Evolutionary conservation across 1,284 basidiomycete genomes (phyloP).

Genomic region (Trichosporon sp.): DNA sequence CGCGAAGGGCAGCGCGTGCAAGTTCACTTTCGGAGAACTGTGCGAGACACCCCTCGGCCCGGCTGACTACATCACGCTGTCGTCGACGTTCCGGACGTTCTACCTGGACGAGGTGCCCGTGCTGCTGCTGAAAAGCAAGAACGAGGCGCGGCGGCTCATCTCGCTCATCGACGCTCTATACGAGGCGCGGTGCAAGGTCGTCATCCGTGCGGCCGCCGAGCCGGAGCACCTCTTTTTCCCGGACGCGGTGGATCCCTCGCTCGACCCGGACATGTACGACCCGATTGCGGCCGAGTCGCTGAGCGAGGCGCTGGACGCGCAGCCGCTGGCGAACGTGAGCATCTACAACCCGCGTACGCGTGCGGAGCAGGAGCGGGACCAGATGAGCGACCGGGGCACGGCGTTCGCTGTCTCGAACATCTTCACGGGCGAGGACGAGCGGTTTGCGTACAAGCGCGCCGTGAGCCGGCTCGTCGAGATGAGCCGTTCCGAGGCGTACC

Average conservation of each 20-base stretch:
- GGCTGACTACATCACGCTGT: conserved; percentile 65
- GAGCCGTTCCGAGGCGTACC: conserved; percentile 56
- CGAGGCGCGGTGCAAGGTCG: conserved; percentile 49
- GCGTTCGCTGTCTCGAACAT: conserved; percentile 55
- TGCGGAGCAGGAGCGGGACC: conserved; percentile 29
- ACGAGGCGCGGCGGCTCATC: conserved; percentile 66
- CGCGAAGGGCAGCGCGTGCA: conserved; percentile 51
- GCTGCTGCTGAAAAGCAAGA: conserved; percentile 58
- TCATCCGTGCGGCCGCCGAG: conserved; percentile 52
- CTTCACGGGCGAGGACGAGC: conserved; percentile 66
- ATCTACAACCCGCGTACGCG: conserved; percentile 53
- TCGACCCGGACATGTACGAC: conserved; percentile 32
- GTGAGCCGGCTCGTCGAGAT: conserved; percentile 65
- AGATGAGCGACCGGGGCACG: conserved; percentile 47
- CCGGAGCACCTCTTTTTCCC: conserved; percentile 62
- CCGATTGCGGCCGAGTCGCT: conserved; percentile 60
- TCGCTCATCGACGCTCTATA: conserved; percentile 66
- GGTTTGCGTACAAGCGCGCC: conserved; percentile 63
- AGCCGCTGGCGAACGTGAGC: conserved; percentile 60
- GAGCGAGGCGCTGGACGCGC: conserved; percentile 56
- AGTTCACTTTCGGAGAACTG: conserved; percentile 61
- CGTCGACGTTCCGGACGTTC: conserved; percentile 59
- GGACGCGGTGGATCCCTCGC: conserved; percentile 47
- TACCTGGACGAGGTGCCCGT: conserved; percentile 60
- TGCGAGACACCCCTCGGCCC: conserved; percentile 64